Evolutionary conservation across 169 alveolate genomes (phyloP), one percentile per base, ranked within the genome.

Genomic region (Plasmodium blacklocki): DNA sequence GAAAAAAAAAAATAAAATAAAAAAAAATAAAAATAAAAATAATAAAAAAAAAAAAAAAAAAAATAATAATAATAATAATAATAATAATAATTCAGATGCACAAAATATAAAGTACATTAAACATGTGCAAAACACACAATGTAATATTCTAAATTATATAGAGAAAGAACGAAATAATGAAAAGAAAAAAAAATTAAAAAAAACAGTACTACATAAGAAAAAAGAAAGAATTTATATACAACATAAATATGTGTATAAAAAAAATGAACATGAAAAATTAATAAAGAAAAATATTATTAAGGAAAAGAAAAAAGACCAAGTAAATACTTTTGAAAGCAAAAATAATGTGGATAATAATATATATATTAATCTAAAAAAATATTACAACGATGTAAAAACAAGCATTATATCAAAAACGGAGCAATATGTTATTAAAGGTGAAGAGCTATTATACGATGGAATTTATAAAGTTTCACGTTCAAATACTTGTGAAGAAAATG

Each of bases 311-410:
- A 14, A 18, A 15, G 45, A 39, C 1, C 45, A 68, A 72, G 0
- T 4, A 72, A 72, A n/a, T n/a, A 12, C 56, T 6, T 14, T 18
- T 2, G 68, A 72, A 26, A 6, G 18, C 14, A 47, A 15, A 64
- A 47, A 32, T 60, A 76, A 21, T 12, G 3, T 2, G 14, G 68
- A 76, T 29, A 76, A 64, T 18, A 76, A 76, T 21, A 7, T 76
- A 9, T 76, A 76, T 45, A 52, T 32, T 2, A 76, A 63, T 18
- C 63, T 76, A 56, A 76, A 76, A 23, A 76, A 68, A 56, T 76
- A 76, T 21, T 76, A 76, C 76, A 76, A 76, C 45, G 83, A 80
- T 52, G 73, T 67, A 21, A 80, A 68, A 21, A 56, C 62, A 9
- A 68, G 66, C 18, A 66, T 32, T 21, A 5, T 70, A n/a, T 19